Evolutionary conservation across 2,329 filamentous ascomycete genomes (phyloP).

Genomic region (Fusarium siculi): DNA sequence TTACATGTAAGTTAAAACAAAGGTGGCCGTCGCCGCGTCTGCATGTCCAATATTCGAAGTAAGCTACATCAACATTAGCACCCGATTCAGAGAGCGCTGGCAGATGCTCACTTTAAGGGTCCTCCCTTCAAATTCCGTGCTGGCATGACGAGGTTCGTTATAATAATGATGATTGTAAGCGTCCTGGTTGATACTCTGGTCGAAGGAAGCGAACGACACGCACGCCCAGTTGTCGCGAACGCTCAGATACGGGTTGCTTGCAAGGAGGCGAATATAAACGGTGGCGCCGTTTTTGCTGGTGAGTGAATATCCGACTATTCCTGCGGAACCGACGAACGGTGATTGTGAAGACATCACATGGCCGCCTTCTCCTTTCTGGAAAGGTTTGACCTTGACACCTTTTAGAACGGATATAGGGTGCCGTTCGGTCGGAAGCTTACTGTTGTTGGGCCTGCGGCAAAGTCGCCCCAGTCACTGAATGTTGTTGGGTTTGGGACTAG

Average conservation of each 20-base stretch:
- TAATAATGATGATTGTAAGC: neutral
- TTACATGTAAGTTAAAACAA: neutral
- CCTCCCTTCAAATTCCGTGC: neutral
- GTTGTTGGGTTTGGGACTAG: neutral
- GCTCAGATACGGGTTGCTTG: neutral
- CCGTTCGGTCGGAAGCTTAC: neutral
- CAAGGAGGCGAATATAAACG: neutral
- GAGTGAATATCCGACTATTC: neutral
- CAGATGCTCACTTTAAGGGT: neutral
- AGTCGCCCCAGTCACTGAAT: neutral
- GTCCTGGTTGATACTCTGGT: accelerated
- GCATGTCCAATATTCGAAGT: neutral
- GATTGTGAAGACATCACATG: neutral
- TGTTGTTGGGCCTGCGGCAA: neutral
- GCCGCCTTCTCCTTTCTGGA: neutral
- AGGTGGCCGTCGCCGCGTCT: neutral
- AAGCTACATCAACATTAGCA: neutral
- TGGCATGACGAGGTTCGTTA: neutral
- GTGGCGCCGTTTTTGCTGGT: neutral
- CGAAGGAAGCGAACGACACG: neutral
- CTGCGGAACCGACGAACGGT: neutral
- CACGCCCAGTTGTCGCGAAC: neutral
- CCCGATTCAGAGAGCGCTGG: accelerated
- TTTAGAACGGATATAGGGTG: accelerated
- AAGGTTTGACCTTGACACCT: accelerated